Base-by-base conservation (phyloP, 1,139 yeast genomes). In the Nakaseomyces delphensis region DNA sequence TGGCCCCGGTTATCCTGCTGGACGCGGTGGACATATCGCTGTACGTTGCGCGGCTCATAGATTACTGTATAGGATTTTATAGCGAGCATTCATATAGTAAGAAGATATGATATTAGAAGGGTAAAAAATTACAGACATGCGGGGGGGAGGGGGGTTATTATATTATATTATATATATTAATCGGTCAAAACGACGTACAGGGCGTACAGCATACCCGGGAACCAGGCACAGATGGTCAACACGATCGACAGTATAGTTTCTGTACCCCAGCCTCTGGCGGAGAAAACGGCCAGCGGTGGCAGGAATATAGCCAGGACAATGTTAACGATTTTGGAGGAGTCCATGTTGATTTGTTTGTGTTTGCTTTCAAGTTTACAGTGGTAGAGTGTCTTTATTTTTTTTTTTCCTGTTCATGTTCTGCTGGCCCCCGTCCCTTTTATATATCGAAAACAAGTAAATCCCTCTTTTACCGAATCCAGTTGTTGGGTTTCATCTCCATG, bases 241-340 rank as follows among this genome's bases (percentile, higher is more conserved):
- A 83, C 73, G 44, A 85, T 68, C 62, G 85, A 86, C 54, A 85
- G 79, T 64, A 77, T 69, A 52, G 79, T 48, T 15, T 42, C 47
- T 40, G 84, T 74, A 53, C 75, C 75, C 53, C 80, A 61, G 0
- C 94, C 94, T 50, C 86, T 68, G 59, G 83, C 82, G 50, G 83
- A 65, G 46, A 79, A 72, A 29, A 84, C 95, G 11, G 94, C 87
- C 36, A 84, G 66, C 6, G 93, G 93, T 8, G 95, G 95, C 45
- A 83, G 58, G 56, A 84, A 74, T 49, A 84, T 72, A 14, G 93
- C 89, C 36, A 57, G 46, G 44, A 56, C 48, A 33, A 51, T 40
- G 55, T 58, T 58, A 37, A 58, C 45, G 36, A 59, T 43, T 46
- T 57, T 58, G 25, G 59, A 29, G 21, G 57, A 44, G 35, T 41